Evolutionary conservation across 305 asterid genomes (phyloP).

Genomic region (Solanum hybrid): DNA sequence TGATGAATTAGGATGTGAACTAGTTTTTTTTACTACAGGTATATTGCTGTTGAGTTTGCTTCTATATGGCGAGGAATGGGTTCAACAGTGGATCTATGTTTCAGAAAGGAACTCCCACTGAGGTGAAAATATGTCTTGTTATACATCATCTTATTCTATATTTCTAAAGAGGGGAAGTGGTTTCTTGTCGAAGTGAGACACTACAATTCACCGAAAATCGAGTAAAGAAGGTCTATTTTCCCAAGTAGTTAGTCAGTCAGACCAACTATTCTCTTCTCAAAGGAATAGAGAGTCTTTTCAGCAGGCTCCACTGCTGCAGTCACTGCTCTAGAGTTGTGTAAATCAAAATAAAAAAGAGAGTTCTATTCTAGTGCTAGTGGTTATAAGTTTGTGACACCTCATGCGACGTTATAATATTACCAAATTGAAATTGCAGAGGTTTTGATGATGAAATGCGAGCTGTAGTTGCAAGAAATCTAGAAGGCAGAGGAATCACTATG

Average conservation of each 20-base stretch:
- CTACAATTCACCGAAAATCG: background rate
- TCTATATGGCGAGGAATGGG: constrained; percentile 99
- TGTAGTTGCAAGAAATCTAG: constrained; percentile 83
- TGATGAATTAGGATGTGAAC: background rate
- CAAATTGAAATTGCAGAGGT: constrained; percentile 46
- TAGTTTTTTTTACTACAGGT: constrained; percentile 33
- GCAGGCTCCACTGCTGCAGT: background rate
- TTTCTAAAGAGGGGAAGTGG: background rate
- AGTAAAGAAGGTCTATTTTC: background rate
- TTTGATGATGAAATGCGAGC: constrained; percentile 97
- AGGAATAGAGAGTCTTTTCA: background rate
- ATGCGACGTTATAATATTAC: background rate
- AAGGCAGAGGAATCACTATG: constrained; percentile 90
- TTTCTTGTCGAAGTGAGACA: background rate
- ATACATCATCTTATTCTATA: constrained; percentile 2
- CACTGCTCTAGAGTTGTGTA: background rate
- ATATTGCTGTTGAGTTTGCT: constrained; percentile 99
- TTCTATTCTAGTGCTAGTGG: background rate
- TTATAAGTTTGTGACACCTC: background rate
- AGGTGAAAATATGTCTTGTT: constrained; percentile 35
- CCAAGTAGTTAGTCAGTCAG: background rate
- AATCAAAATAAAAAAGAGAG: background rate
- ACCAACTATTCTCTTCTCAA: background rate
- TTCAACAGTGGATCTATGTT: constrained; percentile 64
- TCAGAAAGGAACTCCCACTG: constrained; percentile 93